A percentile compares a stretch with the other conserved stretches of the same genome.
phyloP scores from a whole-genome alignment of 2,329 filamentous ascomycete genomes.

The Talaromyces sp. region DNA sequence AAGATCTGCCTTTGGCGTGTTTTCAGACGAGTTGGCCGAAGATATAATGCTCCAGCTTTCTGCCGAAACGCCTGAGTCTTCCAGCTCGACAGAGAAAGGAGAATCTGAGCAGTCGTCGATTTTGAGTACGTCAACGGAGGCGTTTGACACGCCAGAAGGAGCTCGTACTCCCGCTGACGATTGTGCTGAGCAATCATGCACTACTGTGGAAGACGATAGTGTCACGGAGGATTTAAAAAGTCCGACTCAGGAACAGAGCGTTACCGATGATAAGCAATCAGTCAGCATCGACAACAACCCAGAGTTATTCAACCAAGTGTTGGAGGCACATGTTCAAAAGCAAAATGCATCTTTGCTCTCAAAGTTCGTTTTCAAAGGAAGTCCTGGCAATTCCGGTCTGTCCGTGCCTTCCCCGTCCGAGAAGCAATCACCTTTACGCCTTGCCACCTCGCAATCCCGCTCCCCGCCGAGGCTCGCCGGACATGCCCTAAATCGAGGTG shows the following conservation, averaged over 20 bases:
- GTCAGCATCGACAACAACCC: slow-evolving; percentile 24
- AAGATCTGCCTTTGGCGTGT: slow-evolving; percentile 49
- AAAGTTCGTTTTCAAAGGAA: slow-evolving; percentile 36
- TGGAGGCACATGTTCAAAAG: slow-evolving; percentile 38
- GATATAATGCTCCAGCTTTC: slow-evolving; percentile 48
- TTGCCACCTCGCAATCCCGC: not conserved
- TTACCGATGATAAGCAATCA: not conserved
- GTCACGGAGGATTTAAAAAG: not conserved
- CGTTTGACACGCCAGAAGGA: not conserved
- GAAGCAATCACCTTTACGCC: not conserved
- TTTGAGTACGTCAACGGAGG: not conserved
- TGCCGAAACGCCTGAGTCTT: slow-evolving; percentile 33
- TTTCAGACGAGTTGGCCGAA: slow-evolving; percentile 54
- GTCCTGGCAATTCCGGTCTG: not conserved
- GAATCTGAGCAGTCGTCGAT: not conserved
- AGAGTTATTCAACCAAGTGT: slow-evolving; percentile 34
- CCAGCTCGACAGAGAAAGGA: slow-evolving; percentile 12
- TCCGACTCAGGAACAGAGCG: not conserved
- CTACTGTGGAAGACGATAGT: not conserved
- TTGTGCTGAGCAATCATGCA: not conserved
- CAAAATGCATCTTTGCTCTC: slow-evolving; percentile 39
- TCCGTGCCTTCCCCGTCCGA: not conserved
- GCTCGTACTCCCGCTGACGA: slow-evolving; percentile 7
- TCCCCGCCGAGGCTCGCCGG: slow-evolving; percentile 8
- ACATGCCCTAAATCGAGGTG: slow-evolving; percentile 9